Percentiles rank a stretch among this genome's conserved stretches.
Conservation (phyloP, 2,329 filamentous ascomycete species). For the Tolypocladium guangdongense region DNA sequence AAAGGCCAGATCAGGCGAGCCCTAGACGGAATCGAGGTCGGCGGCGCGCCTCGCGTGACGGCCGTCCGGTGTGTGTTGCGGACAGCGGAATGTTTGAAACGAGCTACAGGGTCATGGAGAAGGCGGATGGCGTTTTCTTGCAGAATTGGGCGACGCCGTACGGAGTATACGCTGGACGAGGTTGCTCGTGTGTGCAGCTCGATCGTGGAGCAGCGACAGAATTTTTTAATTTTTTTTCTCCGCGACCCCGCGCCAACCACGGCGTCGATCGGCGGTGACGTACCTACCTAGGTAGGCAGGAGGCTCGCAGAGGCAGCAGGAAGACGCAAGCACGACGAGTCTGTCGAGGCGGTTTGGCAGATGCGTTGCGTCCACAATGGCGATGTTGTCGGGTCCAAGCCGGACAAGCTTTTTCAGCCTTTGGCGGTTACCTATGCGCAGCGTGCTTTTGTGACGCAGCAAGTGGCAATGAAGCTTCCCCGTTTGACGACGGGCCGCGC, state of each 20-base stretch:
- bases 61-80: neutral
- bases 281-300: neutral
- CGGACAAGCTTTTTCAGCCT: neutral
- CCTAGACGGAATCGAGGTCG: constrained; percentile 13
- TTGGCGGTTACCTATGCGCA: no score
- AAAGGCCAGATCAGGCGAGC: constrained; percentile 34
- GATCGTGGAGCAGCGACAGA: neutral
- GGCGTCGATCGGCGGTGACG: neutral
- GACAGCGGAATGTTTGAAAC: neutral
- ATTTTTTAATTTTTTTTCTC: constrained; percentile 1
- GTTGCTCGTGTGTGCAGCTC: neutral
- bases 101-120: neutral
- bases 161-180: neutral
- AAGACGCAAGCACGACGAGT: neutral
- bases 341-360: neutral
- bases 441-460: neutral
- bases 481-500: neutral
- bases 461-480: neutral
- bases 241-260: neutral
- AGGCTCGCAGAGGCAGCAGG: neutral
- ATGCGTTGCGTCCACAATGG: neutral
- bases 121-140: neutral
- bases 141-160: neutral
- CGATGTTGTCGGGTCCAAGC: neutral
- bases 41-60: constrained; percentile 9